These are phyloP conservation scores for Bifiguratus adelaidae DNA, from an alignment of 192 early-diverging fungal genomes.

Conservation along the genomic window DNA sequence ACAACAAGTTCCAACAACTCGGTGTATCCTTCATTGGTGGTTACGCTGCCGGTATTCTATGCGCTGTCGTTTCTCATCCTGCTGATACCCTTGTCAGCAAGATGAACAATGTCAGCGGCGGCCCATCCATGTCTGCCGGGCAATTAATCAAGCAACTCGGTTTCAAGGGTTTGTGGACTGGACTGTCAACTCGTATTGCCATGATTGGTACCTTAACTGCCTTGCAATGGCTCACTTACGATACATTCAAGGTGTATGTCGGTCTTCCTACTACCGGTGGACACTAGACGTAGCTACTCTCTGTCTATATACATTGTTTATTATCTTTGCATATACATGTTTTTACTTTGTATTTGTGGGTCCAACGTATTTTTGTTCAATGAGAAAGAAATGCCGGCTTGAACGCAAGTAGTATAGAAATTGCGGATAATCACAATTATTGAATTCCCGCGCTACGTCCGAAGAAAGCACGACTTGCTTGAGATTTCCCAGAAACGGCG, in stretches of 20 bases:
- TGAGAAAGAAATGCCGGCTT: no score
- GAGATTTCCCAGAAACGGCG: no score
- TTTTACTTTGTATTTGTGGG: no score
- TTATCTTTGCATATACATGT: no score
- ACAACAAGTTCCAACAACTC: conserved; percentile 56
- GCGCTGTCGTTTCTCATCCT: conserved; percentile 85
- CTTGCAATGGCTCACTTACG: conserved; percentile 79
- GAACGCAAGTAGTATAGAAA: no score
- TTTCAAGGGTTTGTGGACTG: conserved; percentile 61
- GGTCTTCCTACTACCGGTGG: conserved; percentile 61
- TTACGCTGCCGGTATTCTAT: conserved; percentile 81
- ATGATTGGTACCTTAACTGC: conserved; percentile 91
- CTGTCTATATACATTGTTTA: no score
- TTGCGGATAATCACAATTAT: no score
- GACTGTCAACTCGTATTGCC: conserved; percentile 75
- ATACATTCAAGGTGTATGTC: conserved; percentile 64
- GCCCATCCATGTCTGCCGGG: conserved; percentile 40
- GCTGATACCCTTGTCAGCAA: conserved; percentile 76
- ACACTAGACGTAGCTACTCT: no score
- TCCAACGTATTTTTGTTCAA: no score
- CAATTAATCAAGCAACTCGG: conserved; percentile 49
- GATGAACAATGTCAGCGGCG: conserved; percentile 24
- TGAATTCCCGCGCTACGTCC: no score
- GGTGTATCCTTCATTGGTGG: conserved; percentile 76
- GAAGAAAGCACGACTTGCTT: no score